phyloP scores from a whole-genome alignment of 2,329 filamentous ascomycete genomes.

The Aspergillus thermomutatus region DNA sequence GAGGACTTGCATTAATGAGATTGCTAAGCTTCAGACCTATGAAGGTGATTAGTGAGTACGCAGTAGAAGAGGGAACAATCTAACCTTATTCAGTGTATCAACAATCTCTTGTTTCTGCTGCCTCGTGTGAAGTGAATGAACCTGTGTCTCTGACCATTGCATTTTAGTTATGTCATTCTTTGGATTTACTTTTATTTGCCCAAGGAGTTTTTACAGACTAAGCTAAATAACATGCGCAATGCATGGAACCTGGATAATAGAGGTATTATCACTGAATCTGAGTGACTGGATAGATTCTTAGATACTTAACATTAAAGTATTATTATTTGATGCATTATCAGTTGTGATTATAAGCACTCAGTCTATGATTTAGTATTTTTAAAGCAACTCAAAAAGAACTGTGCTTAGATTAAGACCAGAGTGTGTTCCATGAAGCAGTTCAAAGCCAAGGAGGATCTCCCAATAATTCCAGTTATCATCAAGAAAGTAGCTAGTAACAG shows the following conservation, averaged over 20 bases:
- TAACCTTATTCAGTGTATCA: too few species aligned
- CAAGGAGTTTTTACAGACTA: slow-evolving; percentile 9
- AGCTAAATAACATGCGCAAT: slow-evolving; percentile 4
- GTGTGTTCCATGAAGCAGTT: slow-evolving; percentile 1
- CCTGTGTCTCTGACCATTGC: not conserved
- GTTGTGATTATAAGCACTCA: too few species aligned
- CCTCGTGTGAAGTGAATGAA: too few species aligned
- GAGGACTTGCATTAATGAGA: too few species aligned
- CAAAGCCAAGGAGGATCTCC: slow-evolving; percentile 2
- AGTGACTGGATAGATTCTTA: not conserved
- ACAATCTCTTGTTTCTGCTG: too few species aligned
- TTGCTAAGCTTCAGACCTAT: too few species aligned
- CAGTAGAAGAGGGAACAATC: too few species aligned
- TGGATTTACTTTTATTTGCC: slow-evolving; percentile 2
- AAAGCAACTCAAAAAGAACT: not conserved
- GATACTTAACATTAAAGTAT: not conserved
- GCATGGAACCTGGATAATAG: slow-evolving; percentile 1
- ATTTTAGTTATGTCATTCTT: not conserved
- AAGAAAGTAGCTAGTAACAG: too few species aligned
- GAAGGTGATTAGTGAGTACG: too few species aligned
- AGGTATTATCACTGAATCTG: not conserved
- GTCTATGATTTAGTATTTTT: too few species aligned
- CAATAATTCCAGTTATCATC: too few species aligned
- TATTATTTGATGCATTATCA: too few species aligned
- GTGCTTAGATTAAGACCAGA: not conserved